Evolutionary conservation across 345 rosid genomes (phyloP), one percentile per base, ranked within the genome.

Genomic region (Eutrema yunnanense): DNA sequence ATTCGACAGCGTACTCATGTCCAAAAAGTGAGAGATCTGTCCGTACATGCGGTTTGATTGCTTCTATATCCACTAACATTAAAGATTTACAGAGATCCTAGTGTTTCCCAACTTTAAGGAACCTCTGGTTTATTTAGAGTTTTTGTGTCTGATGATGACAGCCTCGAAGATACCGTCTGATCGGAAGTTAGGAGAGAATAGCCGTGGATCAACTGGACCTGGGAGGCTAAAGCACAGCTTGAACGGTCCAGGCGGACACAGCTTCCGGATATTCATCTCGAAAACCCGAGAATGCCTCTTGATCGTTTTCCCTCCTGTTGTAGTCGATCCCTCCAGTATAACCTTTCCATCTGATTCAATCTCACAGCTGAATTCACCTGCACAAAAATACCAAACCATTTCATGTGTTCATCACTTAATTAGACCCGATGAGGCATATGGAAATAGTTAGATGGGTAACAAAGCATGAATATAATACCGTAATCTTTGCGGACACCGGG

Each of bases 161-260:
- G 71, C 93, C 81, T 87, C 91, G 9, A 90, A 82, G 62, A 90
- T 78, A 62, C 96, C 96, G 57, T 86, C 93, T 27, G 81, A 71
- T 41, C 92, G 73, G 72, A 86, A 85, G 62, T 58, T 76, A 22
- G 89, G 89, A 37, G 82, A 79, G 77, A 84, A 71, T 41, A 90
- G 80, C 44, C 96, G 77, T 0, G 91, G 96, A 74, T 90, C 96
- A 40, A 86, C 93, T 3, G 87, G 90, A 46, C 96, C 91, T 2
- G 91, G 96, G 67, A 88, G 84, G 46, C 75, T 81, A 72, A 90
- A 90, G 8, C 85, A 77, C 44, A 87, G 67, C 9, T 81, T 75
- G 66, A 87, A 86, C 1, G 83, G 82, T 40, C 90, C 92, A 13
- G 88, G 75, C 0, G 85, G 86, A 67, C 80, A 74, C 6, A 81